Percentiles rank a stretch among this genome's conserved stretches.
Conservation (phyloP, 257 asterid genomes). For the Striga asiatica region DNA sequence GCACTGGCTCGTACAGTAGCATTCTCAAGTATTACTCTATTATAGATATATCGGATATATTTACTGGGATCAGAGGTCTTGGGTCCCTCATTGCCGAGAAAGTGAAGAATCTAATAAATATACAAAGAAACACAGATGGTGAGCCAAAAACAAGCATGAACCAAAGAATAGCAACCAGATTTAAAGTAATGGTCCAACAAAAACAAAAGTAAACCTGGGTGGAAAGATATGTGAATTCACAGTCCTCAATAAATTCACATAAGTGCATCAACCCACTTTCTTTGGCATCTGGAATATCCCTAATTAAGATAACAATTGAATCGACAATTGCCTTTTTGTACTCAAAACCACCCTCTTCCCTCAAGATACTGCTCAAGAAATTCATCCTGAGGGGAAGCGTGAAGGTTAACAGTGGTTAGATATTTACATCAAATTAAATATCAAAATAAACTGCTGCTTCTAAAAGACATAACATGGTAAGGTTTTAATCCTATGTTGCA, state of each 20-base stretch:
- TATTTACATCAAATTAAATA: background rate
- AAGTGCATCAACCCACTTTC: conserved; percentile 76
- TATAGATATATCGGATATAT: conserved; percentile 70
- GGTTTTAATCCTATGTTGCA: too few relatives aligned
- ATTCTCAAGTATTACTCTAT: conserved; percentile 73
- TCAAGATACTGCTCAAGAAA: conserved; percentile 74
- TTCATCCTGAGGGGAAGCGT: conserved; percentile 46
- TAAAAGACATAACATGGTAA: too few relatives aligned
- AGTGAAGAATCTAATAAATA: conserved; percentile 57
- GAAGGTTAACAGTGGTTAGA: background rate
- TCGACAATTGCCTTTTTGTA: conserved; percentile 86
- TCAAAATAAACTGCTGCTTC: too few relatives aligned
- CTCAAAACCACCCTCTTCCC: conserved; percentile 94
- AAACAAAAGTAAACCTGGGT: conserved; percentile 50
- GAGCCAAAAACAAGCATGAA: background rate
- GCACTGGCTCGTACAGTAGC: conserved; percentile 92
- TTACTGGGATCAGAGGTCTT: conserved; percentile 83
- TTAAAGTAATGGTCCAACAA: conserved; percentile 4
- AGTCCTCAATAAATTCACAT: conserved; percentile 88
- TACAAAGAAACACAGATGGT: conserved; percentile 1
- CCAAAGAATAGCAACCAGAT: background rate
- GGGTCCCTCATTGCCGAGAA: conserved; percentile 89
- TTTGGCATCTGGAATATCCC: conserved; percentile 91
- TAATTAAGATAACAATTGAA: conserved; percentile 75
- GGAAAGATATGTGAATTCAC: conserved; percentile 89